phyloP scores from a whole-genome alignment of 768 basidiomycete genomes.

The Ramaria rubella region DNA sequence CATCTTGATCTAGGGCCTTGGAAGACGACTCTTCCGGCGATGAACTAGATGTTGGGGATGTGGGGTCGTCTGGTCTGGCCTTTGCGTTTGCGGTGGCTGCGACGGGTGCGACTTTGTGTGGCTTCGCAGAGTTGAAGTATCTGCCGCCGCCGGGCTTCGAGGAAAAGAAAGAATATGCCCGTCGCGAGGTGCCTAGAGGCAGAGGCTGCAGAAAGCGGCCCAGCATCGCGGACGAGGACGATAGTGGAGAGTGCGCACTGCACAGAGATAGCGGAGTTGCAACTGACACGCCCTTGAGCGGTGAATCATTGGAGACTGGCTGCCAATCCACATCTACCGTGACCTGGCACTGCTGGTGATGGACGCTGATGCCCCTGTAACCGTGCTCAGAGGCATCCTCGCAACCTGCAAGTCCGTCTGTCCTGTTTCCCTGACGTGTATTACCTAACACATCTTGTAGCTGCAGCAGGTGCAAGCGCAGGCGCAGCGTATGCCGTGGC shows the following conservation, averaged over 20 bases:
- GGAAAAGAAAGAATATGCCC: slow-evolving; percentile 73
- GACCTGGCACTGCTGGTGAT: background rate
- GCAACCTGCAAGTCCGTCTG: slow-evolving; percentile 79
- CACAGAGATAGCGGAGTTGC: slow-evolving; percentile 8
- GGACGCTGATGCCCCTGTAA: slow-evolving; percentile 17
- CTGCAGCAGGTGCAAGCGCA: slow-evolving; percentile 44
- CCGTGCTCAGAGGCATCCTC: slow-evolving; percentile 51
- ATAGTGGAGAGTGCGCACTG: background rate
- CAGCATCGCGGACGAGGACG: slow-evolving; percentile 23
- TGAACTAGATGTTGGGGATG: slow-evolving; percentile 1
- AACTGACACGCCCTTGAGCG: too few species aligned
- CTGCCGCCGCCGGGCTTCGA: slow-evolving; percentile 70
- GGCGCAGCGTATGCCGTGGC: slow-evolving; percentile 41
- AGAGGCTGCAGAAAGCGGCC: slow-evolving; percentile 37
- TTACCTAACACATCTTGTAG: slow-evolving; percentile 34
- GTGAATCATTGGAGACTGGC: too few species aligned
- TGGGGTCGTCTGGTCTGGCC: background rate
- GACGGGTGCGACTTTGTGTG: slow-evolving; percentile 40
- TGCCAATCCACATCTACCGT: too few species aligned
- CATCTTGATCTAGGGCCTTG: background rate
- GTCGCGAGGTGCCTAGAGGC: slow-evolving; percentile 39
- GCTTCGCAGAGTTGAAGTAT: slow-evolving; percentile 69
- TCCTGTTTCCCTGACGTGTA: slow-evolving; percentile 18
- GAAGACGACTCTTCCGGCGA: background rate
- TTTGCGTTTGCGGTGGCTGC: slow-evolving; percentile 16